Evolutionary conservation across 1,139 yeast genomes (phyloP).

Genomic region (Lodderomyces margitis): DNA sequence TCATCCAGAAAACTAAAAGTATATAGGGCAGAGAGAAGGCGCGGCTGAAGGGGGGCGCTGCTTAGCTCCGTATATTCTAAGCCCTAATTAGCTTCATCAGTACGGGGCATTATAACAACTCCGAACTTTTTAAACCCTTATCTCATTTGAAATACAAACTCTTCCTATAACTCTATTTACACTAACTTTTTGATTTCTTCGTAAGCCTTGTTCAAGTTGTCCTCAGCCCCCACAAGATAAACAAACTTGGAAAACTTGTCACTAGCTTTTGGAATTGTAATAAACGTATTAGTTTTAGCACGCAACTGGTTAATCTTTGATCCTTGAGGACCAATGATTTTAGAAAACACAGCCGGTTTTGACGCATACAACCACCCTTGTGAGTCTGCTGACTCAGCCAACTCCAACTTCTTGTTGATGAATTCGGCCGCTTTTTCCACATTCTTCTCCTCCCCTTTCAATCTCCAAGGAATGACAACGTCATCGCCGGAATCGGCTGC

Average conservation of each 20-base stretch:
- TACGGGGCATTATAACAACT: no score
- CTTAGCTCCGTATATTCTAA: neutral
- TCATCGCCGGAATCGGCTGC: constrained; percentile 20
- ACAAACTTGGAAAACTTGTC: constrained; percentile 32
- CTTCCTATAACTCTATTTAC: constrained; percentile 4
- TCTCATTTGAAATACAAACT: neutral
- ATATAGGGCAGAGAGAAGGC: no score
- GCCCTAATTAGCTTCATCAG: no score
- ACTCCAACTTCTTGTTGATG: constrained; percentile 31
- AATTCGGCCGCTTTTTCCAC: constrained; percentile 39
- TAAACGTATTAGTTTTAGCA: constrained; percentile 53
- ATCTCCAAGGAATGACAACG: constrained; percentile 60
- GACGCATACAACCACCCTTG: constrained; percentile 41
- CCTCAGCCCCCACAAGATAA: constrained; percentile 34
- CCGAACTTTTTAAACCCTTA: no score
- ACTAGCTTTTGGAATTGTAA: constrained; percentile 61
- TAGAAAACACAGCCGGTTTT: constrained; percentile 43
- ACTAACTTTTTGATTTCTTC: constrained; percentile 23
- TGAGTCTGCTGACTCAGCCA: constrained; percentile 28
- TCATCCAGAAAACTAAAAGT: neutral
- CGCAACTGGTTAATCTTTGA: constrained; percentile 63
- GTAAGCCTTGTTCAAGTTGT: constrained; percentile 28
- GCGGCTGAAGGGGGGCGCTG: no score
- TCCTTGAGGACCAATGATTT: constrained; percentile 78
- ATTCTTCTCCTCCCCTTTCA: constrained; percentile 47